phyloP scores from a whole-genome alignment of 345 rosid species.

The Kernera saxatilis region DNA sequence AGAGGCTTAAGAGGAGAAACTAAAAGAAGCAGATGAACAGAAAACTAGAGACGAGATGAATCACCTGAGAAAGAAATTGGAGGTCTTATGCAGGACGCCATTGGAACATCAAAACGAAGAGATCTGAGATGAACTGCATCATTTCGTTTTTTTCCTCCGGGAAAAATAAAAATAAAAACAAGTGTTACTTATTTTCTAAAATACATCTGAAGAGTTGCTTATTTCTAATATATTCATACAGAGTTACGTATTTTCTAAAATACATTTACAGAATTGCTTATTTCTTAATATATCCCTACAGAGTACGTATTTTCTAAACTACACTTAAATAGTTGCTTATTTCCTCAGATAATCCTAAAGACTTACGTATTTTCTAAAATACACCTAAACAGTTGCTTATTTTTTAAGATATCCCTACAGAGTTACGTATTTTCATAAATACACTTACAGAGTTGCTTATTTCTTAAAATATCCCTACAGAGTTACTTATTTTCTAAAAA shows the following conservation, averaged over 20 bases:
- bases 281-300: too few relatives aligned
- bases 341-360: too few relatives aligned
- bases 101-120: background rate
- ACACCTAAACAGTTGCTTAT: too few relatives aligned
- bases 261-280: too few relatives aligned
- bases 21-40: background rate
- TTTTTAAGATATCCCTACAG: too few relatives aligned
- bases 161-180: too few relatives aligned
- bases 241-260: background rate
- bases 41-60: background rate
- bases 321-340: too few relatives aligned
- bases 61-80: constrained; percentile 14
- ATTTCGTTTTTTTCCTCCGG: too few relatives aligned
- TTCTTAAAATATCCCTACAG: background rate
- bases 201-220: background rate
- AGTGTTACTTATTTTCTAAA: background rate
- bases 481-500: background rate
- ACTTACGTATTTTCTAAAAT: too few relatives aligned
- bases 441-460: background rate
- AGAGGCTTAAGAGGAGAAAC: background rate
- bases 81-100: constrained; percentile 11
- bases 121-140: background rate
- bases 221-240: background rate
- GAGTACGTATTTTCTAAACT: background rate
- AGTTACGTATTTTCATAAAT: too few relatives aligned